Conservation (phyloP, 176 grass and related monocot genomes). For the Canna indica region DNA sequence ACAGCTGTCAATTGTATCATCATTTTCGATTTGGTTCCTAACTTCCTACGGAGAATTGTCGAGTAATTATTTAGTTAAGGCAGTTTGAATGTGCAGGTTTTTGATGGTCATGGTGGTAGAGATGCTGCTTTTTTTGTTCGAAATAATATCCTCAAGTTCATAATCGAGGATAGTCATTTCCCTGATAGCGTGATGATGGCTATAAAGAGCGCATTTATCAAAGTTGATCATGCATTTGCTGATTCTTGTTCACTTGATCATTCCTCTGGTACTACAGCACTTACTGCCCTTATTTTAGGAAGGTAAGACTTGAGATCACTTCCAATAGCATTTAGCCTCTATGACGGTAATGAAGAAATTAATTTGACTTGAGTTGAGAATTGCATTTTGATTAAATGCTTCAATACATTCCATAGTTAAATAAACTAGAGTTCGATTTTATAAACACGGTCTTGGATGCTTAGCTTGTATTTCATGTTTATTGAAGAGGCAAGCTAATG, state of each 20-base stretch:
- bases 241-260: conserved; percentile 81
- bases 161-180: conserved; percentile 73
- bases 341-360: too few species aligned
- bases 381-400: too few species aligned
- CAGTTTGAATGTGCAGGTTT: conserved; percentile 40
- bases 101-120: conserved; percentile 87
- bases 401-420: too few species aligned
- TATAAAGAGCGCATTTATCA: conserved; percentile 58
- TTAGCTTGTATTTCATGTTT: not conserved
- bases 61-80: not conserved
- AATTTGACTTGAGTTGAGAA: too few species aligned
- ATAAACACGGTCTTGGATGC: not conserved
- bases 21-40: not conserved
- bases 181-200: conserved; percentile 52
- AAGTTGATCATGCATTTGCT: conserved; percentile 60
- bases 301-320: conserved; percentile 34
- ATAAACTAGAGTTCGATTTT: not conserved
- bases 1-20: not conserved
- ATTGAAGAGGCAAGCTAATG: not conserved
- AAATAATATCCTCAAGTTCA: conserved; percentile 79
- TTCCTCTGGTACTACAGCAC: conserved; percentile 71
- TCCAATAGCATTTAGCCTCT: not conserved
- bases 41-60: not conserved
- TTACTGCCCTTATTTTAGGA: conserved; percentile 57
- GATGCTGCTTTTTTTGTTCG: conserved; percentile 73